Evolutionary conservation across 2,329 filamentous ascomycete genomes (phyloP).

Genomic region (Ustilaginoidea virens): DNA sequence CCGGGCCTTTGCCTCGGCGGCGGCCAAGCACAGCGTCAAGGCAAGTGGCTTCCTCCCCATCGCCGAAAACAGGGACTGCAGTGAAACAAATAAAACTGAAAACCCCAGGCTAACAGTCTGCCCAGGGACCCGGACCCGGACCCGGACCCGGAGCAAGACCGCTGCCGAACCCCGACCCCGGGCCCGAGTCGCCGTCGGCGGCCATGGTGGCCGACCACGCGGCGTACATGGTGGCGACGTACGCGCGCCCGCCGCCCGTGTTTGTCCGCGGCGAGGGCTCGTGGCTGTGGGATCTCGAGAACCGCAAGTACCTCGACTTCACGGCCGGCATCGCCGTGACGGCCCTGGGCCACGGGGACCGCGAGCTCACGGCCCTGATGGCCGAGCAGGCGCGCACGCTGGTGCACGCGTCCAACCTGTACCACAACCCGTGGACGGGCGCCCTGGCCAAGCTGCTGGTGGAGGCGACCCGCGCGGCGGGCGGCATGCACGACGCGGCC

Average conservation of each 20-base stretch:
- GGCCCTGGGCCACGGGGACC: slow-evolving; percentile 78
- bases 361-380: slow-evolving; percentile 59
- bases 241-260: slow-evolving; percentile 76
- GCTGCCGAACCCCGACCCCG: slow-evolving; percentile 56
- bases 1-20: no score
- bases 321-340: slow-evolving; percentile 95
- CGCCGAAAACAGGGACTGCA: no score
- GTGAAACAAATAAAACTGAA: no score
- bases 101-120: no score
- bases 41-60: no score
- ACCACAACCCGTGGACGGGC: slow-evolving; percentile 93
- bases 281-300: slow-evolving; percentile 81
- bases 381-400: slow-evolving; percentile 64
- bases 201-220: slow-evolving; percentile 60
- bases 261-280: slow-evolving; percentile 80
- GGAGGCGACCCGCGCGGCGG: slow-evolving; percentile 61
- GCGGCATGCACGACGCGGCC: slow-evolving; percentile 65
- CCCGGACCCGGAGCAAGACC: no score
- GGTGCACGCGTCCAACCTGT: slow-evolving; percentile 87
- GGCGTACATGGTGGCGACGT: slow-evolving; percentile 91
- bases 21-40: no score
- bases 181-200: slow-evolving; percentile 57
- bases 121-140: no score
- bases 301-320: slow-evolving; percentile 81
- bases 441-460: slow-evolving; percentile 75